Evolutionary conservation across 2,329 filamentous ascomycete genomes (phyloP).

Genomic region (Blastomyces parvus): DNA sequence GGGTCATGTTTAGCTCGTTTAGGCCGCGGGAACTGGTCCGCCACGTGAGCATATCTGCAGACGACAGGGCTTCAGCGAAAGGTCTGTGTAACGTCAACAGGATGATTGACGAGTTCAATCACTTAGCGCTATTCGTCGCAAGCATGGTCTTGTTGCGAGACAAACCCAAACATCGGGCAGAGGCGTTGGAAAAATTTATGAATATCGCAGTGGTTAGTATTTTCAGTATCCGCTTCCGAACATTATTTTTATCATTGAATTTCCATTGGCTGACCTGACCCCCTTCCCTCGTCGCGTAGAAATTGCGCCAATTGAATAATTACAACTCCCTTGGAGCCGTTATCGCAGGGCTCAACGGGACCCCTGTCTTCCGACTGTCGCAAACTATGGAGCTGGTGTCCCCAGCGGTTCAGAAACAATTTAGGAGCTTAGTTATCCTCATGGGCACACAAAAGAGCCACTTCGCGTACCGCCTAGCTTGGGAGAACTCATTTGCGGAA

Average conservation of each 20-base stretch:
- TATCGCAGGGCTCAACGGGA: conserved; percentile 82
- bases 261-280: conserved; percentile 1
- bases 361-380: conserved; percentile 70
- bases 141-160: conserved; percentile 82
- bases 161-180: conserved; percentile 88
- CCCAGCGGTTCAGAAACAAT: conserved; percentile 64
- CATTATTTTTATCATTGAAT: background rate
- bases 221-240: background rate
- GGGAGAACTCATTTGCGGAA: conserved; percentile 87
- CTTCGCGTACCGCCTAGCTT: conserved; percentile 90
- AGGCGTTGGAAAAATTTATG: conserved; percentile 95
- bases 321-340: conserved; percentile 95
- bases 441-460: conserved; percentile 92
- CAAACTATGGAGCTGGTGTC: conserved; percentile 72
- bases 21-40: conserved; percentile 86
- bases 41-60: conserved; percentile 64
- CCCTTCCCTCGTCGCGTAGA: conserved; percentile 36
- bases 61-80: conserved; percentile 48
- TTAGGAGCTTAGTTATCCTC: conserved; percentile 76
- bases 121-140: conserved; percentile 70
- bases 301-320: conserved; percentile 85
- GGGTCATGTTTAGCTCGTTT: conserved; percentile 96
- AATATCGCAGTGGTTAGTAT: conserved; percentile 54
- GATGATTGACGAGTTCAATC: conserved; percentile 90
- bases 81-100: conserved; percentile 80